Evolutionary conservation across 2,329 filamentous ascomycete genomes (phyloP), one percentile per base, ranked within the genome.

Genomic region (Colletotrichum navitas): DNA sequence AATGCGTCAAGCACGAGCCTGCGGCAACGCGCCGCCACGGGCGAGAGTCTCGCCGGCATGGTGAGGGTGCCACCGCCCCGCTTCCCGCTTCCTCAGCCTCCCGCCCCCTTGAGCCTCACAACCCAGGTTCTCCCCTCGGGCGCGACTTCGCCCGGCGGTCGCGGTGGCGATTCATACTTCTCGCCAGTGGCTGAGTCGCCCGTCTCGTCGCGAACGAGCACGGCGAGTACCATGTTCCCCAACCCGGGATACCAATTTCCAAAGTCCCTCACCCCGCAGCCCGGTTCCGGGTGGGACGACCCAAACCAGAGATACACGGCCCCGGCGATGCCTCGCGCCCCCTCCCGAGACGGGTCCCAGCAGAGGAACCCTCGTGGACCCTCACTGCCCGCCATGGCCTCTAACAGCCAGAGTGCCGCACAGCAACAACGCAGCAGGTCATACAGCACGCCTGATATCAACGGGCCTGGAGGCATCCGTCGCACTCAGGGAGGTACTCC

Each of bases 381-480:
- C 29, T 97, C 93, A 14, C 85, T 97, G 76, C 93, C 93, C 54
- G 92, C 89, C 24, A 91, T 94, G 87, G 85, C 90, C 21, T 84
- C 85, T 1, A 83, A 85, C 74, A 81, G 88, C 76, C 83, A 90
- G 76, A 84, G 86, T 76, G 84, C 86, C 74, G 81, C 87, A 79
- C 84, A 91, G 74, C 91, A 94, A 79, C 91, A 92, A 78, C 89
- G 94, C 75, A 92, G 93, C 83, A 90, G 96, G 74, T 97, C 95
- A 47, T 97, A 97, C 78, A 98, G 95, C 83, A 98, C 95, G 74
- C 95, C 96, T 10, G 95, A 98, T 80, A 97, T 97, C 76, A 94
- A 97, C 75, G 91, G 88, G 64, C 88, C 91, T 64, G 87, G 88
- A 74, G 87, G 87, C 60, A 85, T 86, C 78, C 86, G 90, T 74